Conservation (phyloP, 1,139 yeast species). For the Debaryomyces robertsiae region DNA sequence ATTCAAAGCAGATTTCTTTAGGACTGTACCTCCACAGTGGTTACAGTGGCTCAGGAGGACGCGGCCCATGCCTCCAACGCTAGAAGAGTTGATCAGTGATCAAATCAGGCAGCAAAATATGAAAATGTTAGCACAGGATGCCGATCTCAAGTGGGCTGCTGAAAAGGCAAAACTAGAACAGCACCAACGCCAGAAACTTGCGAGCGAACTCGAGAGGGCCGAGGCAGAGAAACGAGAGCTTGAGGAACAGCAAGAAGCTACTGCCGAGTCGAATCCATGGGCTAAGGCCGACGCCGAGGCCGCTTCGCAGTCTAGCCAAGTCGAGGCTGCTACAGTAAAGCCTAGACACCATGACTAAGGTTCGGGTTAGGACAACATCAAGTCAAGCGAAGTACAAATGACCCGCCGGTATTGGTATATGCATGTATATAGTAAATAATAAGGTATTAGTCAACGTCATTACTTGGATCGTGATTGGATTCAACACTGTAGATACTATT, state of each 20-base stretch:
- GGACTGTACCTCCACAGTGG: conserved; percentile 71
- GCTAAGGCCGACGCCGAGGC: conserved; percentile 34
- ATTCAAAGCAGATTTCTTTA: conserved; percentile 53
- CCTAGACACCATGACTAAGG: conserved; percentile 26
- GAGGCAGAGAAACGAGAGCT: conserved; percentile 23
- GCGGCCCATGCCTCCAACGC: conserved; percentile 58
- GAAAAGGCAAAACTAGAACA: conserved; percentile 42
- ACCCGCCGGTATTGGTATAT: conserved; percentile 3
- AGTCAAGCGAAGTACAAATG: background rate
- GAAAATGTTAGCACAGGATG: conserved; percentile 57
- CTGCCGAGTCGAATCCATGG: conserved; percentile 32
- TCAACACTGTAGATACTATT: background rate
- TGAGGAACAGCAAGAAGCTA: conserved; percentile 11
- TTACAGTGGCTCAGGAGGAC: conserved; percentile 76
- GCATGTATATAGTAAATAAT: conserved; percentile 6
- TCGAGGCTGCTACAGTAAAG: conserved; percentile 35
- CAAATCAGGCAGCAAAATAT: conserved; percentile 56
- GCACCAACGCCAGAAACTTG: conserved; percentile 34
- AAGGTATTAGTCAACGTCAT: conserved; percentile 9
- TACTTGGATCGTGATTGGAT: background rate
- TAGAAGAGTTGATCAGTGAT: conserved; percentile 63
- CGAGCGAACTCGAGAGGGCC: conserved; percentile 37
- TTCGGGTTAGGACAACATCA: too few species aligned
- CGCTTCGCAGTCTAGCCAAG: conserved; percentile 33
- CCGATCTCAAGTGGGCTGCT: conserved; percentile 59